A percentile compares a stretch with the other conserved stretches of the same genome.
Evolutionary conservation across 768 basidiomycete species (phyloP).

Genomic region (Suillus subalutaceus): DNA sequence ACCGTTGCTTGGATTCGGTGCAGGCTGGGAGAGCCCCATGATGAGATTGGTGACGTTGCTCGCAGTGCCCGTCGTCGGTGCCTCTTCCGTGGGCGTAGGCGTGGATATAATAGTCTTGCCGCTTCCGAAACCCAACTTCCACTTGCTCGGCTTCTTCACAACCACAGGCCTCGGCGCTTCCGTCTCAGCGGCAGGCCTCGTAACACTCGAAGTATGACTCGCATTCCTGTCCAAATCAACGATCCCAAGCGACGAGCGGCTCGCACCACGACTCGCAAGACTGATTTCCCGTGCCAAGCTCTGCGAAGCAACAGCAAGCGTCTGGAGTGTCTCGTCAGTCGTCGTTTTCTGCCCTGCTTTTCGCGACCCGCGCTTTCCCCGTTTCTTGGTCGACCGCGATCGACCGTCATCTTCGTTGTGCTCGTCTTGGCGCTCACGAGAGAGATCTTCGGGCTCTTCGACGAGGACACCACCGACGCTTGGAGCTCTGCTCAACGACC

Average conservation of each 20-base stretch:
- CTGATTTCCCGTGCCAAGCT: constrained; percentile 84
- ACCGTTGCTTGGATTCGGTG: constrained; percentile 20
- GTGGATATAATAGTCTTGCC: constrained; percentile 55
- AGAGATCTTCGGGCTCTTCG: constrained; percentile 40
- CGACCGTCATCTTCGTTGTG: constrained; percentile 37
- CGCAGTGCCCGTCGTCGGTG: constrained; percentile 58
- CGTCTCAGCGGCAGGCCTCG: constrained; percentile 24
- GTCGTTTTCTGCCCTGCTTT: constrained; percentile 68
- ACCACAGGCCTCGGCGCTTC: constrained; percentile 23
- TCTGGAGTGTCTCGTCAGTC: constrained; percentile 61
- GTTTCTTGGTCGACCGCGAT: constrained; percentile 70
- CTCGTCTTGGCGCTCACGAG: constrained; percentile 31
- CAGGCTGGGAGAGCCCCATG: constrained; percentile 64
- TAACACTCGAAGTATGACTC: constrained; percentile 35
- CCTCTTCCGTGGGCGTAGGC: constrained; percentile 38
- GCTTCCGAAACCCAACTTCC: constrained; percentile 60
- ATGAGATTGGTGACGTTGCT: constrained; percentile 77
- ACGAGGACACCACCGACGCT: constrained; percentile 54
- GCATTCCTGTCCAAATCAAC: constrained; percentile 27
- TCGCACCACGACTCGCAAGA: constrained; percentile 42
- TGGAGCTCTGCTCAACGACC: constrained; percentile 65
- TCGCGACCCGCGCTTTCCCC: constrained; percentile 82
- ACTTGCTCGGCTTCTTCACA: constrained; percentile 77
- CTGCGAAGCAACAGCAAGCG: constrained; percentile 80
- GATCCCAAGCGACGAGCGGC: constrained; percentile 42